Evolutionary conservation across 1,284 basidiomycete species (phyloP), one percentile per base, ranked within the genome.

Genomic region (Malassezia sympodialis): DNA sequence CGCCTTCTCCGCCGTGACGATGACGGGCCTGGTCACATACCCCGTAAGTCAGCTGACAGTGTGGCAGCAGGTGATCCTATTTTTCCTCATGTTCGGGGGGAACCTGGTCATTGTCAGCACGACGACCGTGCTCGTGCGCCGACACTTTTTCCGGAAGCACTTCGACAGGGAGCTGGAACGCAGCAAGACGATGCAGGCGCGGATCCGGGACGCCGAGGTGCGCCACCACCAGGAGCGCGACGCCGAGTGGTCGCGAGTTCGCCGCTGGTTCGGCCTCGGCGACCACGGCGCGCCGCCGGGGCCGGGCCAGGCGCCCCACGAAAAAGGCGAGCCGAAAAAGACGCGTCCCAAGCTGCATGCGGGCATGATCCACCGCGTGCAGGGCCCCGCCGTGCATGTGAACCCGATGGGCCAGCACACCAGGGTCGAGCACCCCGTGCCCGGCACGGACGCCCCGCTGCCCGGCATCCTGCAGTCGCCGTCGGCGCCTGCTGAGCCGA

Each of bases 1-100:
- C 66, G 86, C 82, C 58, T 80, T 87, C 67, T 86, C 83, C 72
- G 82, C 85, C 8, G 83, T 88, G 78, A 83, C 83, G 3, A 84
- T 88, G 55, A 87, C 85, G 63, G 87, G 88, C 12, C 78, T 90
- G 24, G 79, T 81, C 39, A 83, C 86, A 5, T 77, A 87, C 62
- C 82, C 89, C 72, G 75, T 89, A 65, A 87, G 84, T 68, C 77
- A 78, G 41, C 76, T 87, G 65, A 89, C 86, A 1, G 76, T 77
- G 43, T 86, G 83, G 78, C 87, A 90, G 69, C 88, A 90, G 77
- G 78, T 77, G 15, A 78, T 90, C 21, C 67, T 89, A 21, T 73
- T 71, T 56, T 52, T 75, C 52, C 61, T 73, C 37, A 73, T 75
- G 67, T 62, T 63, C 51, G 53, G 69, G 21, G 73, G 73, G 40